phyloP scores from a whole-genome alignment of 2,329 filamentous ascomycete species.

The Dendryphion nanum region DNA sequence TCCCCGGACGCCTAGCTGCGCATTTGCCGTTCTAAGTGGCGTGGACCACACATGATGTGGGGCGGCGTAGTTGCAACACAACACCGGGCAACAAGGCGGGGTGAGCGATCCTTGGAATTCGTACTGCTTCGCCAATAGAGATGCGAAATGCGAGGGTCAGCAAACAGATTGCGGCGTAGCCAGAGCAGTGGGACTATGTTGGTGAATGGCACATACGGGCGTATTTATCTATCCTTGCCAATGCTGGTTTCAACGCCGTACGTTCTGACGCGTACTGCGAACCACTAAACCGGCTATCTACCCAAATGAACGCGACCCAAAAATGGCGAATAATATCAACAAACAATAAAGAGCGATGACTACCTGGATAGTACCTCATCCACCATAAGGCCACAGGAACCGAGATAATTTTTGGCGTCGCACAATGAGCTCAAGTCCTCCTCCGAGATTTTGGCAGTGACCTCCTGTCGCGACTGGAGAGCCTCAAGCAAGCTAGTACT shows the following conservation, averaged over 20 bases:
- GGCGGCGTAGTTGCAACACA: conserved; percentile 28
- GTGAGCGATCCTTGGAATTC: conserved; percentile 17
- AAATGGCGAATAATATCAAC: not conserved
- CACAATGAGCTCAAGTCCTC: conserved; percentile 53
- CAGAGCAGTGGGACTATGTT: conserved; percentile 19
- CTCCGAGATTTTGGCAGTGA: conserved; percentile 45
- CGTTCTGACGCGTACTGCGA: conserved; percentile 13
- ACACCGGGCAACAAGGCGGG: conserved; percentile 23
- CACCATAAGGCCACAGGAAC: conserved; percentile 36
- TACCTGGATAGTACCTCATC: conserved; percentile 33
- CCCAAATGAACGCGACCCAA: conserved; percentile 9
- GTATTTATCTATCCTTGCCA: conserved; percentile 13
- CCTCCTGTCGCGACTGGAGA: conserved; percentile 40
- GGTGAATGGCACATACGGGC: conserved; percentile 9
- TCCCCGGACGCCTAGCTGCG: conserved; percentile 14
- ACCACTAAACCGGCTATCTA: conserved; percentile 1
- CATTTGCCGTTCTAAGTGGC: conserved; percentile 33
- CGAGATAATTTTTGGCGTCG: conserved; percentile 53
- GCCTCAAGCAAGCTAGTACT: conserved; percentile 45
- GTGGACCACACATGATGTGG: conserved; percentile 32
- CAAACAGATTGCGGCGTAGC: conserved; percentile 10
- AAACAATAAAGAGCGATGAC: conserved; percentile 7
- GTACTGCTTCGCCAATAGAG: conserved; percentile 12
- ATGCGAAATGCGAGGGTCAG: conserved; percentile 15
- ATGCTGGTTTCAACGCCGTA: conserved; percentile 13